Percentiles rank a stretch among this genome's conserved stretches.
phyloP scores from a whole-genome alignment of 2,329 filamentous ascomycete species.

The Alternaria postmessia region DNA sequence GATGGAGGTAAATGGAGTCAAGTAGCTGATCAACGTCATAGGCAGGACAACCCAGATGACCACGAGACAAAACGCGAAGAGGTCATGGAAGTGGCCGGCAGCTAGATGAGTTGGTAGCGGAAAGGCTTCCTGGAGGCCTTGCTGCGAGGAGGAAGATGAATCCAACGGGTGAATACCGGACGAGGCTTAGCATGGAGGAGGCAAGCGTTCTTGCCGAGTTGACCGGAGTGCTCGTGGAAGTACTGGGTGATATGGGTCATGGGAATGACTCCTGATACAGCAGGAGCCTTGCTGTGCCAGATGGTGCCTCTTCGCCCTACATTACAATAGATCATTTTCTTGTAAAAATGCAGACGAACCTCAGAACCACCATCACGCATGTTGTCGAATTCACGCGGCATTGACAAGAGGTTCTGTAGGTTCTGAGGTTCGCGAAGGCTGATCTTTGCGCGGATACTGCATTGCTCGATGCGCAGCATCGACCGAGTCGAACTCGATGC shows the following conservation, averaged over 20 bases:
- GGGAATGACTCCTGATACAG: constrained; percentile 8
- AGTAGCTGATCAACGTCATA: constrained; percentile 17
- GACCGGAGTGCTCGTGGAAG: constrained; percentile 21
- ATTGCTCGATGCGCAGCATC: constrained; percentile 39
- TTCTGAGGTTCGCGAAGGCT: neutral
- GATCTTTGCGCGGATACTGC: constrained; percentile 22
- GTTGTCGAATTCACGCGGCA: neutral
- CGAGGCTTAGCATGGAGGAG: neutral
- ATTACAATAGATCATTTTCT: neutral
- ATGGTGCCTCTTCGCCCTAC: neutral
- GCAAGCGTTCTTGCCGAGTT: neutral
- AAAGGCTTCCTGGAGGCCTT: neutral
- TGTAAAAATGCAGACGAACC: neutral
- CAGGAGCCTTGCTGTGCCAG: neutral
- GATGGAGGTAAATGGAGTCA: constrained; percentile 13
- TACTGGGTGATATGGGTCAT: constrained; percentile 31
- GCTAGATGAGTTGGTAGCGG: neutral
- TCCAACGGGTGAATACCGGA: neutral
- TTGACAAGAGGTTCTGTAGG: neutral
- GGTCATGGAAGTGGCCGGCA: neutral
- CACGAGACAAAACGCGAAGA: constrained; percentile 12
- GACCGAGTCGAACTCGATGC: constrained; percentile 32
- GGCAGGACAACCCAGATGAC: constrained; percentile 16
- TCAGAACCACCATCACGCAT: too few species aligned
- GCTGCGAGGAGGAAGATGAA: neutral